Percentiles rank a stretch among this genome's conserved stretches.
These are phyloP conservation scores for Pseudozyma flocculosa DNA, from an alignment of 1,284 basidiomycete genomes.

Conservation along the genomic window DNA sequence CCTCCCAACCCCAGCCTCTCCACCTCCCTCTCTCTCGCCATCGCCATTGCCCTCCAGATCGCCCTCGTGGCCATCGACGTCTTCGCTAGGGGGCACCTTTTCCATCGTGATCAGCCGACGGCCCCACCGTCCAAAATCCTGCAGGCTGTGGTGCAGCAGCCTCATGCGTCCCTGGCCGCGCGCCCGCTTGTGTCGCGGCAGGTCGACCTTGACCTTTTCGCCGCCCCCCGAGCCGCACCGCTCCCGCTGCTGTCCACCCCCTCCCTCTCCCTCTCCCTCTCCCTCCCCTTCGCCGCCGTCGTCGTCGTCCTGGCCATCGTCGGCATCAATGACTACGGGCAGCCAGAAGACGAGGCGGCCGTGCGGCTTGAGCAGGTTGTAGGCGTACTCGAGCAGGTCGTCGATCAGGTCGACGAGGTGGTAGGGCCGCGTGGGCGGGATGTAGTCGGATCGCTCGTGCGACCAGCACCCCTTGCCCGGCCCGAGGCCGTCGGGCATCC, in stretches of 20 bases:
- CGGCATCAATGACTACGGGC: conserved; percentile 47
- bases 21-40: background rate
- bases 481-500: conserved; percentile 53
- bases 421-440: conserved; percentile 79
- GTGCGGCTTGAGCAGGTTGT: conserved; percentile 78
- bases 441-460: conserved; percentile 56
- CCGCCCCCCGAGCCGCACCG: too few species aligned
- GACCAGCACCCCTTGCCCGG: conserved; percentile 34
- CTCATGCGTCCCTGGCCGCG: conserved; percentile 34
- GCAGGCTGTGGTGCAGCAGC: conserved; percentile 76
- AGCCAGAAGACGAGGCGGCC: conserved; percentile 85
- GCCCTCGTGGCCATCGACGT: conserved; percentile 17
- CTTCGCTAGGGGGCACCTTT: conserved; percentile 33
- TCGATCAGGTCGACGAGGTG: conserved; percentile 80
- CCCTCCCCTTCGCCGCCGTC: conserved; percentile 1
- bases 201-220: conserved; percentile 76
- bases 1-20: conserved; percentile 4
- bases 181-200: conserved; percentile 27
- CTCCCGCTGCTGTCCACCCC: conserved; percentile 76
- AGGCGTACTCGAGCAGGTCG: conserved; percentile 79
- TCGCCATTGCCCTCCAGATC: conserved; percentile 9
- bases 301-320: conserved; percentile 31
- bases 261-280: conserved; percentile 67
- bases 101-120: conserved; percentile 61
- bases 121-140: conserved; percentile 95